These are phyloP conservation scores for Penicillium sp. DNA, from an alignment of 2,329 filamentous ascomycete genomes.

Conservation along the genomic window DNA sequence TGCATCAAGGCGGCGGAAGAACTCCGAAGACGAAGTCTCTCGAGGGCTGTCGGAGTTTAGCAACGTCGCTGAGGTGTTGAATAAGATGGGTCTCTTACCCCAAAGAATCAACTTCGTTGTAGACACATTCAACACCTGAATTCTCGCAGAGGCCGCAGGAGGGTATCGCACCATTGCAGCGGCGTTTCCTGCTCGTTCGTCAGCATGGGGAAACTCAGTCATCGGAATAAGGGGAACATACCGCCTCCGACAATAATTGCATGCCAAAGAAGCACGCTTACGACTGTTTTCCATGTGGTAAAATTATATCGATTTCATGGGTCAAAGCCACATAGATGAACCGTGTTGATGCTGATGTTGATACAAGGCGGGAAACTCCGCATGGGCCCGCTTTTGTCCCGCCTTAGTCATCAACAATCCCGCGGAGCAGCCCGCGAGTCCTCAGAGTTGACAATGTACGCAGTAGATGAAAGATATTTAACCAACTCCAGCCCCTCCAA, in stretches of 20 bases:
- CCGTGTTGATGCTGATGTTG: background rate
- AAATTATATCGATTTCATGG: background rate
- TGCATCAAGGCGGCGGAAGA: slow-evolving; percentile 6
- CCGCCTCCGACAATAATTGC: slow-evolving; percentile 3
- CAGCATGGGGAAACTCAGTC: background rate
- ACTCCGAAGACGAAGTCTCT: slow-evolving; percentile 3
- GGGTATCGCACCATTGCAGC: slow-evolving; percentile 5
- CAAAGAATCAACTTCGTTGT: slow-evolving; percentile 1
- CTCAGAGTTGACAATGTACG: background rate
- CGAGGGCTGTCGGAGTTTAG: background rate
- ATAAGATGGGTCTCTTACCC: background rate
- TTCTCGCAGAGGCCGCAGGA: slow-evolving; percentile 4
- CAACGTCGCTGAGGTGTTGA: no score
- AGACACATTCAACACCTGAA: slow-evolving; percentile 5
- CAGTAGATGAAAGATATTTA: background rate
- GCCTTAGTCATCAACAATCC: slow-evolving; percentile 1
- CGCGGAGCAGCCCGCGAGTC: background rate
- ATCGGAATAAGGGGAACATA: background rate
- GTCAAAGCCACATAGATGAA: background rate
- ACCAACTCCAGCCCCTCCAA: background rate
- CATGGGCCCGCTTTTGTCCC: background rate
- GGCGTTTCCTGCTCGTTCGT: slow-evolving; percentile 3
- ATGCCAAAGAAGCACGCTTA: slow-evolving; percentile 3
- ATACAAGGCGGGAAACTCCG: slow-evolving; percentile 1
- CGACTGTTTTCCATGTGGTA: background rate